Evolutionary conservation across 169 alveolate genomes (phyloP), one percentile per base, ranked within the genome.

Genomic region (Perkinsus marinus): DNA sequence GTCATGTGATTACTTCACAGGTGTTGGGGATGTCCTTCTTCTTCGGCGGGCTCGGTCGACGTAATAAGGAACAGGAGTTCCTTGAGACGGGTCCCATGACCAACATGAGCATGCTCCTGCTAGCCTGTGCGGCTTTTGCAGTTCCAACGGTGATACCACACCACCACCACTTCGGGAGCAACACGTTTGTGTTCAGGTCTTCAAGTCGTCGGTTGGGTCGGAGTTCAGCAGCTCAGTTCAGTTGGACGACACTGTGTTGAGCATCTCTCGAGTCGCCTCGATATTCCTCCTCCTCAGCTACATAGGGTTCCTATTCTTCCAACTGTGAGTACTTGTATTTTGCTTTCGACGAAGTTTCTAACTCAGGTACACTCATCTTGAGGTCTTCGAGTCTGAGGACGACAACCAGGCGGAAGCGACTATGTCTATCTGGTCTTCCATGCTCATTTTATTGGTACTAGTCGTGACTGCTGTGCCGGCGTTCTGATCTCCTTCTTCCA

Each of bases 21-120:
- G 95, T 95, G 22, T 93, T 95, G 90, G 97, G 97, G 39, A 94
- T 94, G 96, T 94, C 97, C 19, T 94, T 95, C 90, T 94, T 95
- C 90, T 95, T 95, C 0, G 96, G 95, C 17, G 97, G 97, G 0
- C 89, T 95, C 90, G 94, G 94, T 68, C 97, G 94, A 37, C 96
- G 93, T 89, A 93, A 92, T n/a, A 95, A 95, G 89, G 94, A 93
- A 90, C 92, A 37, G 39, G 43, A 30, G 9, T 39, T 90, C 91
- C 43, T 95, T 47, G 94, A 93, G 92, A 93, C 93, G 89, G 97
- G 97, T 89, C 96, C 97, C 6, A 93, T 96, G 19, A 92, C 95
- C 89, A 94, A 95, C 46, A 95, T 95, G 39, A 94, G 96, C 19
- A 79, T 94, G 41, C 93, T 94, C 39, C 90, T 95, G 92, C 47